Base-by-base conservation (phyloP, 495 filamentous ascomycete species). In the Neurospora sp. region DNA sequence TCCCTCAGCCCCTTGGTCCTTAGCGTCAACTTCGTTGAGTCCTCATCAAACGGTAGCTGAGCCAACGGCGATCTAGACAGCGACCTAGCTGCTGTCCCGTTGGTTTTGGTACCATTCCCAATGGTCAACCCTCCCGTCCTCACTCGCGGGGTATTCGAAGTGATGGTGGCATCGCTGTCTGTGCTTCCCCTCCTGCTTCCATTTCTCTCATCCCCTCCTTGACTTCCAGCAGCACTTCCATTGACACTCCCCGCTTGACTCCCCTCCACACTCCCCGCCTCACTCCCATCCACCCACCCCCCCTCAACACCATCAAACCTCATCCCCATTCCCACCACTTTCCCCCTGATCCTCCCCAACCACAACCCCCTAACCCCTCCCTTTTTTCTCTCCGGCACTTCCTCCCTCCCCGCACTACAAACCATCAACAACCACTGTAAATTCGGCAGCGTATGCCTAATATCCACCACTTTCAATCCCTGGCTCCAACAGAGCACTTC, bases 351-450 rank as follows among this genome's bases (percentile, higher is more conserved):
- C 69, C 83, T 74, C 0, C 84, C 84, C 8, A 82, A 80, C 80
- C 89, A 84, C 40, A 95, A 81, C 0, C 90, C 92, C 70, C 89
- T 85, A 5, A 96, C 87, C 1, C 92, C 93, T 9, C 93, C 93
- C 40, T 88, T 87, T 78, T 95, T 96, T 18, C 94, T 82, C 31
- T 88, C 90, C 0, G 93, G 93, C 16, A 96, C 81, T 75, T 96
- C 93, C 18, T 92, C 88, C 54, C 86, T 90, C 1, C 92, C 92
- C 0, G 93, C 92, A 27, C 92, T 93, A 62, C 93, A 89, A 5
- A 97, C 90, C 74, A 93, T 96, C 4, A 97, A 84, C n/a, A 98
- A 82, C 74, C 96, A 97, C 81, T 97, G 97, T 23, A 98, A 82
- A 77, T 99, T 99, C 44, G 94, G 93, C 18, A 98, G 84, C 4